Percentiles rank a stretch among this genome's conserved stretches.
Evolutionary conservation across 768 basidiomycete genomes (phyloP).

Genomic region (Pleurotus djamor): DNA sequence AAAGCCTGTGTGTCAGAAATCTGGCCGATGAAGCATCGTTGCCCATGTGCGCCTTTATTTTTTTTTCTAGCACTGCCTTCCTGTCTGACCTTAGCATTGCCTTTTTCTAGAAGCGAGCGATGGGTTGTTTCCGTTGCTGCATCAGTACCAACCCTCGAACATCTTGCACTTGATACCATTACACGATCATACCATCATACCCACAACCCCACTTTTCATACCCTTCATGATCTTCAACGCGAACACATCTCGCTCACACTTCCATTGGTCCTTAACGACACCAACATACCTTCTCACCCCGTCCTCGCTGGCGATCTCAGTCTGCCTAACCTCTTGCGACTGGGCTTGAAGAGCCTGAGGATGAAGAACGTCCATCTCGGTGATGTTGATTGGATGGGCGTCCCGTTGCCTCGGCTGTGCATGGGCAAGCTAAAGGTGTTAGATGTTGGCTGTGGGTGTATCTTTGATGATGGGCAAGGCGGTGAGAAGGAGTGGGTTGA

Average conservation of each 20-base stretch:
- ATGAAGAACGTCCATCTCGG: conserved; percentile 75
- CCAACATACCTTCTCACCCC: conserved; percentile 55
- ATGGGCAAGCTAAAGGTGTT: conserved; percentile 52
- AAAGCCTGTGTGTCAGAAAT: conserved; percentile 46
- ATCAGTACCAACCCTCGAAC: conserved; percentile 49
- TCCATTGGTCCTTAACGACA: conserved; percentile 61
- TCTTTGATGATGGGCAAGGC: conserved; percentile 53
- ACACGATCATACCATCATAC: conserved; percentile 65
- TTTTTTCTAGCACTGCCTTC: conserved; percentile 2
- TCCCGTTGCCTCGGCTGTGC: conserved; percentile 32
- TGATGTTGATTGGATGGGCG: conserved; percentile 51
- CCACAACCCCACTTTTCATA: background rate
- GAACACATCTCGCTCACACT: conserved; percentile 51
- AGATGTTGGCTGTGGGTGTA: conserved; percentile 55
- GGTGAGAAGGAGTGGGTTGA: conserved; percentile 41
- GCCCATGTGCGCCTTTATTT: conserved; percentile 49
- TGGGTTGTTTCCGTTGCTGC: conserved; percentile 69
- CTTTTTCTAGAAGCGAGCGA: conserved; percentile 54
- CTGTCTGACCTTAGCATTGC: background rate
- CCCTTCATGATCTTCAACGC: conserved; percentile 14
- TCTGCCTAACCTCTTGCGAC: conserved; percentile 63
- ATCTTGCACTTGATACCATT: conserved; percentile 60
- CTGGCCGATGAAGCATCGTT: conserved; percentile 32
- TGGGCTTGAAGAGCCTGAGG: conserved; percentile 58
- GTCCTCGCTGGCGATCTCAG: conserved; percentile 53